phyloP scores from a whole-genome alignment of 2,329 filamentous ascomycete species.

The Colletotrichum musicola region DNA sequence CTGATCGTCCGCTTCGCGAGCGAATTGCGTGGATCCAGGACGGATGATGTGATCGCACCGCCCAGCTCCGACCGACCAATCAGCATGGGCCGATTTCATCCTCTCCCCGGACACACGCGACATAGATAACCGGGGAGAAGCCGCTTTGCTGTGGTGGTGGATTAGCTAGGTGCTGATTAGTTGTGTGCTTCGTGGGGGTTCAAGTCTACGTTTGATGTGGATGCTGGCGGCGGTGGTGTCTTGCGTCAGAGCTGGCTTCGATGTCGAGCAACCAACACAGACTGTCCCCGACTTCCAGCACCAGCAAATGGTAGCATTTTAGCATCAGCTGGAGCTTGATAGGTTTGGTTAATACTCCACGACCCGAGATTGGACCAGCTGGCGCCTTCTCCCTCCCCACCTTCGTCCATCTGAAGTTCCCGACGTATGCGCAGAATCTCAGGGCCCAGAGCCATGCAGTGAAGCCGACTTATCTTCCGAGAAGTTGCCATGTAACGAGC shows the following conservation, averaged over 20 bases:
- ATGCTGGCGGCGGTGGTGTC: not conserved
- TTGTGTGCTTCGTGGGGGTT: too few relatives aligned
- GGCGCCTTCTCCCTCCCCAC: not conserved
- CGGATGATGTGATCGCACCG: constrained; percentile 30
- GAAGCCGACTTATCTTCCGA: too few relatives aligned
- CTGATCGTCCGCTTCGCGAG: not conserved
- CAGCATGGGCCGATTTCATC: not conserved
- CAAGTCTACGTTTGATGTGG: not conserved
- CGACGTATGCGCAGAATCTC: too few relatives aligned
- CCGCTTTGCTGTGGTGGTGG: too few relatives aligned
- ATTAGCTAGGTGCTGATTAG: too few relatives aligned
- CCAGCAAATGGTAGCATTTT: too few relatives aligned
- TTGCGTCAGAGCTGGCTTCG: constrained; percentile 22
- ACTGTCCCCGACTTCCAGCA: not conserved
- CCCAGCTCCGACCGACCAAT: constrained; percentile 4
- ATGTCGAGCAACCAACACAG: constrained; percentile 12
- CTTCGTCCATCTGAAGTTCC: not conserved
- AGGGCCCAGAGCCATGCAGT: too few relatives aligned
- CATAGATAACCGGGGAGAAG: not conserved
- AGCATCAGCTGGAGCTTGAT: not conserved
- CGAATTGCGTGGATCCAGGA: constrained; percentile 32
- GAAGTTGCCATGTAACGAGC: too few relatives aligned
- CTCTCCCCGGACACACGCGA: not conserved
- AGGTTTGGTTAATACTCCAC: not conserved
- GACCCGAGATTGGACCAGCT: not conserved